A percentile compares a stretch with the other conserved stretches of the same genome.
phyloP scores from a whole-genome alignment of 768 basidiomycete genomes.

The Mycena rosella region DNA sequence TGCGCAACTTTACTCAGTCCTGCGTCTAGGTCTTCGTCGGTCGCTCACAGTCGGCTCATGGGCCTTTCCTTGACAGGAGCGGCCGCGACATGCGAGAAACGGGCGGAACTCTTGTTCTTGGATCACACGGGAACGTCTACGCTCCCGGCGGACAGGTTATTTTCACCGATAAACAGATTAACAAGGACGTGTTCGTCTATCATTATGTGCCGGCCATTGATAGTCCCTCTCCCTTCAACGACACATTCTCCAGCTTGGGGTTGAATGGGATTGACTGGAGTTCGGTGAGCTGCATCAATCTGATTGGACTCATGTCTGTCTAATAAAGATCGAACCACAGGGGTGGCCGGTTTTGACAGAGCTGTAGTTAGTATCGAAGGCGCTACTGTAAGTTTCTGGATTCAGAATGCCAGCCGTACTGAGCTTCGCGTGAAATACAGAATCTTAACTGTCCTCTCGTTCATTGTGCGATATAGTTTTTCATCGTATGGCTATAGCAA shows the following conservation, averaged over 20 bases:
- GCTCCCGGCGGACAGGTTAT: constrained; percentile 33
- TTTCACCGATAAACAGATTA: constrained; percentile 23
- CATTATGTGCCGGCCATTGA: constrained; percentile 31
- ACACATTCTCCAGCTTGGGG: constrained; percentile 31
- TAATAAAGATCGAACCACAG: not conserved
- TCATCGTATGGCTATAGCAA: too few species aligned
- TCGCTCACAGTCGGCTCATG: constrained; percentile 23
- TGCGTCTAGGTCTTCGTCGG: constrained; percentile 29
- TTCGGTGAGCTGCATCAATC: constrained; percentile 6
- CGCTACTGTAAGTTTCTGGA: too few species aligned
- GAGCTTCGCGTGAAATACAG: too few species aligned
- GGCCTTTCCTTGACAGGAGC: constrained; percentile 31
- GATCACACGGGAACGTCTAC: constrained; percentile 32
- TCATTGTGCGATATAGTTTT: too few species aligned
- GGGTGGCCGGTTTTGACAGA: constrained; percentile 23
- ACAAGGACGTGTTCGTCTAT: constrained; percentile 31
- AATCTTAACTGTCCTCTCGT: too few species aligned
- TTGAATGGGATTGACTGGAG: constrained; percentile 34
- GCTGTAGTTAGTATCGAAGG: too few species aligned
- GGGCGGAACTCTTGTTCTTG: constrained; percentile 29
- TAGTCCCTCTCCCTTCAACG: constrained; percentile 27
- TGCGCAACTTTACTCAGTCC: not conserved
- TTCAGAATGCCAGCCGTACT: too few species aligned
- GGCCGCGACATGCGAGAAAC: constrained; percentile 25
- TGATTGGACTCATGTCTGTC: too few species aligned